Conservation (phyloP, 2,329 filamentous ascomycete genomes). For the Lachnellula occidentalis region DNA sequence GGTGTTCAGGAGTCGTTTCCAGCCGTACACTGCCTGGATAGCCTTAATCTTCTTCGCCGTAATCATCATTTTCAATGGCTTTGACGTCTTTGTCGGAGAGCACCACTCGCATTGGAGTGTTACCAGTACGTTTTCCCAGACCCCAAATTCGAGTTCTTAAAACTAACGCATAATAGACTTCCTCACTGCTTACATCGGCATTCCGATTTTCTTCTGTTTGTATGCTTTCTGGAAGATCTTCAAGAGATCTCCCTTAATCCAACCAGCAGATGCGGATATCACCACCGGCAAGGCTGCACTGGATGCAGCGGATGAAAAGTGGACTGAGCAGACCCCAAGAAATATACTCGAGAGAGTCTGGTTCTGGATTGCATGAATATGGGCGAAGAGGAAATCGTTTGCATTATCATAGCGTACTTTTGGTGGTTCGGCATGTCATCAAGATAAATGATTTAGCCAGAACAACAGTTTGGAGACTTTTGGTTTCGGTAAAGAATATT, state of each 20-base stretch:
- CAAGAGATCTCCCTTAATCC: slow-evolving; percentile 49
- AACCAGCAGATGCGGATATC: slow-evolving; percentile 38
- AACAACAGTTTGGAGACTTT: not conserved
- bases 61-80: slow-evolving; percentile 73
- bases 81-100: slow-evolving; percentile 66
- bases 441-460: not conserved
- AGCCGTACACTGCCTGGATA: slow-evolving; percentile 67
- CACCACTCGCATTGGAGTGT: slow-evolving; percentile 54
- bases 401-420: not conserved
- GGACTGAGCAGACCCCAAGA: slow-evolving; percentile 35
- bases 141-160: not conserved
- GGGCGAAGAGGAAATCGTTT: not conserved
- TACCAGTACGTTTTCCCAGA: slow-evolving; percentile 36
- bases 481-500: too few species aligned
- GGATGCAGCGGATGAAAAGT: slow-evolving; percentile 38
- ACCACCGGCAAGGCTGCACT: slow-evolving; percentile 40
- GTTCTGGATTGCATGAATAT: slow-evolving; percentile 40
- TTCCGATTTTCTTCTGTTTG: slow-evolving; percentile 63
- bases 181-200: slow-evolving; percentile 69
- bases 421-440: not conserved
- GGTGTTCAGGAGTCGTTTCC: slow-evolving; percentile 63
- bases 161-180: slow-evolving; percentile 65
- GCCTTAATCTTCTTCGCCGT: slow-evolving; percentile 57
- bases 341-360: slow-evolving; percentile 39
- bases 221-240: slow-evolving; percentile 68